Base-by-base conservation (phyloP, 768 basidiomycete species). In the Tricholoma saponaceum region DNA sequence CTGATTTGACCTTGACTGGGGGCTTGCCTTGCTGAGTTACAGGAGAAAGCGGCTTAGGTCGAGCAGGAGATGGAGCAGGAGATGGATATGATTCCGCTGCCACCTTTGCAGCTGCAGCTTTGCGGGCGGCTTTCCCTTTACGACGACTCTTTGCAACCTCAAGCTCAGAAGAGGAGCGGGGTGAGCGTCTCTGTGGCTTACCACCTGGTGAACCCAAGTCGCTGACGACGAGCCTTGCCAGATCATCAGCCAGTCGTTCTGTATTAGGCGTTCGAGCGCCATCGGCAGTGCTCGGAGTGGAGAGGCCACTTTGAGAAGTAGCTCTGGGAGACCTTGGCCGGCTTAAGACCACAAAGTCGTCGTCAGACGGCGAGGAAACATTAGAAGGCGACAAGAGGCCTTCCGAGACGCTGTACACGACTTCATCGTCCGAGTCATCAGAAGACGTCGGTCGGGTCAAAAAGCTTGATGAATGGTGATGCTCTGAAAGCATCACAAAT, bases 391-490 rank as follows among this genome's bases (percentile, higher is more conserved):
- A 66, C 37, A 62, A 59, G 32, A 67, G 70, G 26, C 55, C 65
- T 28, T 76, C 75, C 39, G 80, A 74, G 46, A 78, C 62, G 39
- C 65, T 70, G 76, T 79, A 83, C 18, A 85, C 79, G 44, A 86
- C 81, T 65, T 84, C 81, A 60, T 86, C 83, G 62, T 82, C 83
- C 0, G 79, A 81, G 46, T 75, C 71, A 56, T 73, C 72, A 9
- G 68, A 66, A 26, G 23, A 59, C 30, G 46, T 59, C 30, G 50
- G 59, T 50, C 44, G 62, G 16, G 54, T 58, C 50, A 64, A 63
- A 60, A 26, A 33, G 10, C 13, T 16, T 25, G 44, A 22, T 10
- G 22, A 22, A 6, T 18, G 14, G 10, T 35, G 51, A 16, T 22
- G 51, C 23, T 51, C 39, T 43, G 61, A 59, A 14, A 69, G 56